Conservation (phyloP, 495 filamentous ascomycete species). For the Xylaria grammica region DNA sequence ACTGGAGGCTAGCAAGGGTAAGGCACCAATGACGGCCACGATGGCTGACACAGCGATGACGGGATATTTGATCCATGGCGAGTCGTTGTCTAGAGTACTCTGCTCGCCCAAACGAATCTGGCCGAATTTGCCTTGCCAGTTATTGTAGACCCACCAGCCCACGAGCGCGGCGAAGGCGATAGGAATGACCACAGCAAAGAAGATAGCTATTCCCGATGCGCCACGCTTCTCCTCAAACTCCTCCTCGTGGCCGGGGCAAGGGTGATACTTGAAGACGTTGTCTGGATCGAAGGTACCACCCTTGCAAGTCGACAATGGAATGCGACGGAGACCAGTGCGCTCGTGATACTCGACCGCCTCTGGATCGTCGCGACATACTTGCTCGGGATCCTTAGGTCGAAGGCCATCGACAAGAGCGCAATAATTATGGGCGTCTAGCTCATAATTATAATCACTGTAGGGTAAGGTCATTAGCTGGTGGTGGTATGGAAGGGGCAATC, state of each 20-base stretch:
- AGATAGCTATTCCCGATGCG: constrained; percentile 74
- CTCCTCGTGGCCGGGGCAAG: constrained; percentile 78
- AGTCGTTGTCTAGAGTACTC: constrained; percentile 63
- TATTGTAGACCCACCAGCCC: constrained; percentile 85
- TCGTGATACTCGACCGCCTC: constrained; percentile 74
- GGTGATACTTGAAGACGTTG: constrained; percentile 54
- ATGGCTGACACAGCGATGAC: constrained; percentile 77
- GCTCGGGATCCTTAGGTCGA: constrained; percentile 63
- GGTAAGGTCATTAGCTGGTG: constrained; percentile 20
- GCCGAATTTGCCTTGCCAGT: constrained; percentile 90
- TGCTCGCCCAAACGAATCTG: constrained; percentile 82
- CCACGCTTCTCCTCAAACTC: constrained; percentile 77
- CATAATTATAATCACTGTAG: constrained; percentile 89
- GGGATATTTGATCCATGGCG: constrained; percentile 75
- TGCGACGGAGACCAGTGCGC: constrained; percentile 86
- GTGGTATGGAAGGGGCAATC: neutral
- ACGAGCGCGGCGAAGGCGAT: constrained; percentile 68
- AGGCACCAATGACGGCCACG: constrained; percentile 73
- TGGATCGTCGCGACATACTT: constrained; percentile 70
- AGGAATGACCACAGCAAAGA: constrained; percentile 81
- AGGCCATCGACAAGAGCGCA: constrained; percentile 78
- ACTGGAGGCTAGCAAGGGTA: constrained; percentile 72
- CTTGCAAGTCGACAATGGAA: constrained; percentile 84
- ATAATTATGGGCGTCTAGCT: constrained; percentile 72
- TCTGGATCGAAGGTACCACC: constrained; percentile 72